Percentiles rank a stretch among this genome's conserved stretches.
These are phyloP conservation scores for Lasiodiplodia sp. DNA, from an alignment of 2,329 filamentous ascomycete species.

Conservation along the genomic window DNA sequence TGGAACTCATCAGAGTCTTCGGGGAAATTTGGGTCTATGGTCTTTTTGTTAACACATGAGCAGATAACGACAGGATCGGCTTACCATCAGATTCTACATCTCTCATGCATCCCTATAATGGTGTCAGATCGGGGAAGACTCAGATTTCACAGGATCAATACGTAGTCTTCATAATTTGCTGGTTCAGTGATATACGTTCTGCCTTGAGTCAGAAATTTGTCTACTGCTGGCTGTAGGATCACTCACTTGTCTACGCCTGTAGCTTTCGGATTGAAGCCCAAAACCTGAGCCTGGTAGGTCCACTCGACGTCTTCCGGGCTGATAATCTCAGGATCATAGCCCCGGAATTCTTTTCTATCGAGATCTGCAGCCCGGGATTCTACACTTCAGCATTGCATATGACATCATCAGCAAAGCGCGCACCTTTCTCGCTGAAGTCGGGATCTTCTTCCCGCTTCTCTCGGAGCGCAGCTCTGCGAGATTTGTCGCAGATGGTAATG, in stretches of 20 bases:
- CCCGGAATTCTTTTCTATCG: constrained; percentile 14
- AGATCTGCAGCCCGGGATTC: neutral
- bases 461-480: neutral
- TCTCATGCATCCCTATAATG: neutral
- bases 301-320: constrained; percentile 32
- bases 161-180: constrained; percentile 32
- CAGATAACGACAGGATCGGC: no score
- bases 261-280: constrained; percentile 34
- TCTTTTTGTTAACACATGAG: neutral
- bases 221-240: neutral
- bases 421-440: no score
- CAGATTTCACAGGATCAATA: neutral
- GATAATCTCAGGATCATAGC: constrained; percentile 35
- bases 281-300: constrained; percentile 31
- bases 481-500: neutral
- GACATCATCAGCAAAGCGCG: neutral
- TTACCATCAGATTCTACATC: neutral
- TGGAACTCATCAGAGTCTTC: neutral
- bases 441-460: neutral
- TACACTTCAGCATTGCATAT: neutral
- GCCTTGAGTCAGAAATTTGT: neutral
- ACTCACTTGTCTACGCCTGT: constrained; percentile 24
- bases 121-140: neutral
- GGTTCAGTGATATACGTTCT: constrained; percentile 35
- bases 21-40: neutral